Base-by-base conservation (phyloP, 108 stramenopile species). In the Schizochytrium sp. region DNA sequence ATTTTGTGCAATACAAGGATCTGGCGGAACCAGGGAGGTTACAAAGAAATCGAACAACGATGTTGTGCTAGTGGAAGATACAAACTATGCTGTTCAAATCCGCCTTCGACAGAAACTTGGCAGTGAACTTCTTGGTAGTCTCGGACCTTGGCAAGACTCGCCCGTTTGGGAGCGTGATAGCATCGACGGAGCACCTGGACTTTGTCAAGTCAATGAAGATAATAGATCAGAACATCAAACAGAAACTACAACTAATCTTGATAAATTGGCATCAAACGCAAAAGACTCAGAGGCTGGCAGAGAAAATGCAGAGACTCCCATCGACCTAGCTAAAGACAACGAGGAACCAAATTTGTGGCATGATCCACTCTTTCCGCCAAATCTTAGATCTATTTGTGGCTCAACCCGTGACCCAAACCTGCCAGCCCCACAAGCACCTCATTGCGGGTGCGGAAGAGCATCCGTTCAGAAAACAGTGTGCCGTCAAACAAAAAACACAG, bases 401-500 rank as follows among this genome's bases (percentile, higher is more conserved):
- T 83, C 76, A 38, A 83, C 2, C 2, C 76, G 76, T 5, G 76
- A 83, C 47, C 76, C 76, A 5, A 0, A 5, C 28, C 76, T 47
- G 47, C 45, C 45, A 13, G 0, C 76, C 10, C 76, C 76, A 5
- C 17, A 5, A 10, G 76, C 76, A 53, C 76, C 76, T 10, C 47
- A n/a, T 5, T 83, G 76, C 28, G 0, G 28, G 76, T 83, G 76
- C 76, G 53, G 50, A n/a, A 47, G 19, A 5, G 50, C 76, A 19
- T 17, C 50, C 15, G 76, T 55, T n/a, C 76, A 83, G 55, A 83
- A 83, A 40, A 83, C 53, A 55, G 76, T 83, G n/a, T 83, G 8
- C 4, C 10, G 28, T 8, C 28, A 83, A 42, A 83, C 76, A 1
- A 38, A n/a, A 17, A 83, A 83, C 47, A 55, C 76, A 53, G 76